Evolutionary conservation across 441 rosid species (phyloP).

Genomic region (Mallotus repandus): DNA sequence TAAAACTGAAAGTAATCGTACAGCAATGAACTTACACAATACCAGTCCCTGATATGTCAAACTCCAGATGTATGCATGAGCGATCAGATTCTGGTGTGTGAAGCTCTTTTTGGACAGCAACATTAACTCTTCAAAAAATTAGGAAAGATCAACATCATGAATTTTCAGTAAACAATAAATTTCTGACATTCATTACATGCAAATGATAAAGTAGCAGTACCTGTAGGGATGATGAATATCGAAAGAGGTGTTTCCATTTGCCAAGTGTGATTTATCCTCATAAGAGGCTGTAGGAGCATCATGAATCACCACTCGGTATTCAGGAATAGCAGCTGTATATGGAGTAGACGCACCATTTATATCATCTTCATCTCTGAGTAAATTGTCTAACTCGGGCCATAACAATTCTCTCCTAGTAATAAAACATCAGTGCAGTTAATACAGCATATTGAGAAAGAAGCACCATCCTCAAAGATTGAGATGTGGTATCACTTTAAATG

Average conservation of each 20-base stretch:
- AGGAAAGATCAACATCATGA: neutral
- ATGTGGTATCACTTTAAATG: constrained; percentile 17
- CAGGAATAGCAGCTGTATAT: constrained; percentile 37
- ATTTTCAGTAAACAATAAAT: constrained; percentile 25
- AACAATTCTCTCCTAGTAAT: constrained; percentile 66
- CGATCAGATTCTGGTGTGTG: constrained; percentile 89
- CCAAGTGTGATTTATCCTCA: constrained; percentile 37
- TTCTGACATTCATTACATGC: neutral
- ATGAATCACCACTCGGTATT: constrained; percentile 65
- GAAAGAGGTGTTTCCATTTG: constrained; percentile 61
- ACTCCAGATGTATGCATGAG: constrained; percentile 93
- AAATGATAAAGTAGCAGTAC: constrained; percentile 29
- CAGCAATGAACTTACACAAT: constrained; percentile 52
- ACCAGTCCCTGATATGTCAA: constrained; percentile 68
- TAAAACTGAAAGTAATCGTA: neutral
- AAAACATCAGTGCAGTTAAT: neutral
- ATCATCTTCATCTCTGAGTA: constrained; percentile 83
- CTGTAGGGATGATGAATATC: constrained; percentile 92
- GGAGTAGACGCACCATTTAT: constrained; percentile 56
- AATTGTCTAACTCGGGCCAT: constrained; percentile 82
- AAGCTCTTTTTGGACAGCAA: constrained; percentile 75
- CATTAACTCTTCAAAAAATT: constrained; percentile 60
- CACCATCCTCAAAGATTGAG: constrained; percentile 2
- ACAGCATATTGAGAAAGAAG: constrained; percentile 13
- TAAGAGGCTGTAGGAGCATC: constrained; percentile 36